Evolutionary conservation across 192 early-diverging fungal genomes (phyloP), one percentile per base, ranked within the genome.

Genomic region (Endogone sp.): DNA sequence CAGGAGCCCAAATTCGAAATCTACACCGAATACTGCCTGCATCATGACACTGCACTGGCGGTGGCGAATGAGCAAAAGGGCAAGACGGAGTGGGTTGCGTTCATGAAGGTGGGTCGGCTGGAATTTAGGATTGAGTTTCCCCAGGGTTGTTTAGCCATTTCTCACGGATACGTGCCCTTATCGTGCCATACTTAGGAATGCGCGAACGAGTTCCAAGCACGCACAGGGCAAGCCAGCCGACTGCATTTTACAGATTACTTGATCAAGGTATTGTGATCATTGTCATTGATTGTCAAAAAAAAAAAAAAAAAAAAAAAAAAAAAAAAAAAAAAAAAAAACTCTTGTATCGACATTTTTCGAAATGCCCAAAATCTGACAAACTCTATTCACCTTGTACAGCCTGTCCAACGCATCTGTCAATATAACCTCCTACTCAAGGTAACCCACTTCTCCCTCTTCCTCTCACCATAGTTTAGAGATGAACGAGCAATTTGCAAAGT

Each of bases 361-460:
- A 56, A 56, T 56, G 11, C 55, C n/a, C 55, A 56, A 56, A n/a
- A n/a, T n/a, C n/a, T 13, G 55, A 56, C 55, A 11, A n/a, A 20
- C 61, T 4, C 58, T 68, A 13, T 59, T 59, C 25, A 4, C 29
- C 23, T 9, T 32, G 29, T 24, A 21, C 11, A 94, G 71, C 95
- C 95, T 11, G 87, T 98, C 2, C 95, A 98, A 76, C 81, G 95
- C 13, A 89, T 96, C 29, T 95, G 94, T 74, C 92, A 93, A 29
- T 98, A 98, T 78, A 94, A 93, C 11, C 80, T 98, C 4, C 77
- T 98, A 20, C 78, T 88, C n/a, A n/a, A n/a, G n/a, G n/a, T n/a
- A n/a, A n/a, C n/a, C n/a, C n/a, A n/a, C n/a, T n/a, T n/a, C n/a
- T n/a, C n/a, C n/a, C n/a, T n/a, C n/a, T n/a, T n/a, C n/a, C n/a